Evolutionary conservation across 176 grass and related monocot species (phyloP).

Genomic region (Oryza glaberrima): DNA sequence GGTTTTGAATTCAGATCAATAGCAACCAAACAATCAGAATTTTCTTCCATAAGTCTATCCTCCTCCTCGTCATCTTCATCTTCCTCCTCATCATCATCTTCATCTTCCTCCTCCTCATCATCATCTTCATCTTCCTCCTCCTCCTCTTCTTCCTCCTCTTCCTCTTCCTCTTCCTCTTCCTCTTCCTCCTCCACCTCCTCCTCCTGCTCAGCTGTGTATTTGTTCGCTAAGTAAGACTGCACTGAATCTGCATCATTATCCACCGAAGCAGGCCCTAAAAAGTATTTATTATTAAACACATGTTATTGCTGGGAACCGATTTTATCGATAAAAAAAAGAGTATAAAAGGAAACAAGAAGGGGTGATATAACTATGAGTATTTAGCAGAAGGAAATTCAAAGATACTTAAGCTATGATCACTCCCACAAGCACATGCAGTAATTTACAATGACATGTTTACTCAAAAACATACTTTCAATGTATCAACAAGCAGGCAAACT

Average conservation of each 20-base stretch:
- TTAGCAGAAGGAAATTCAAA: not conserved
- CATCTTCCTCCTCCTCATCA: no score
- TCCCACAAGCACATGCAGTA: not conserved
- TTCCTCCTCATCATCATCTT: no score
- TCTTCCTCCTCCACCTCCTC: no score
- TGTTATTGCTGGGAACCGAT: conserved; percentile 1
- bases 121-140: no score
- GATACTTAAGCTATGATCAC: not conserved
- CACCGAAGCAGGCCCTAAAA: not conserved
- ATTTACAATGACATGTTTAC: not conserved
- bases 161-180: no score
- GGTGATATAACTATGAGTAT: not conserved
- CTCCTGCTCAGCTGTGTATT: no score
- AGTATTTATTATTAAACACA: not conserved
- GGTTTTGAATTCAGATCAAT: not conserved
- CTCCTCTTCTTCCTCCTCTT: accelerated
- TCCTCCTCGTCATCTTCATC: no score
- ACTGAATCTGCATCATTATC: not conserved
- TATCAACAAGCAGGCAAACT: not conserved
- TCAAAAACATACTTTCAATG: not conserved
- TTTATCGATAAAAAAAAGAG: not conserved
- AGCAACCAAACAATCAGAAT: not conserved
- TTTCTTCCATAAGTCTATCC: not conserved
- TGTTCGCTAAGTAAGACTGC: not conserved
- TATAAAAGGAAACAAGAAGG: not conserved